A percentile compares a stretch with the other conserved stretches of the same genome.
Evolutionary conservation across 208 protist species (phyloP).

Genomic region (Trypanosoma grayi): DNA sequence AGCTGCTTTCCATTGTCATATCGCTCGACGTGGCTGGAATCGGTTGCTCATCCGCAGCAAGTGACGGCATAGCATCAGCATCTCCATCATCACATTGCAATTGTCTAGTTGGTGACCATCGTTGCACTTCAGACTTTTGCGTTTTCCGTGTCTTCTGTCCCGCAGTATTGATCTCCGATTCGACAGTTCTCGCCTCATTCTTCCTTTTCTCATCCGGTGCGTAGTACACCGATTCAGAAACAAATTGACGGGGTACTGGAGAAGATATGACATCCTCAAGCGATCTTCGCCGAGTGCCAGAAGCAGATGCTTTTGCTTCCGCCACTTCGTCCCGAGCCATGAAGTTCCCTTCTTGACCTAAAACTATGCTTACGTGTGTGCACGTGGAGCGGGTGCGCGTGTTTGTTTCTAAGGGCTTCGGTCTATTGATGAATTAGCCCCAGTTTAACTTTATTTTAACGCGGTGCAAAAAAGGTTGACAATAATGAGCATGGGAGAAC

Average conservation of each 20-base stretch:
- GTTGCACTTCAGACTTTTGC: too few relatives aligned
- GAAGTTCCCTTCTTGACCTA: too few relatives aligned
- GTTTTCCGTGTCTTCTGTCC: too few relatives aligned
- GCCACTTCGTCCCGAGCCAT: background rate
- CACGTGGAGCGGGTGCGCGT: too few relatives aligned
- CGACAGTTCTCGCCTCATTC: too few relatives aligned
- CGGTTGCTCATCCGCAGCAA: background rate
- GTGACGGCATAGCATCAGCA: background rate
- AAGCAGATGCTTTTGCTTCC: background rate
- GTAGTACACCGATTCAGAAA: background rate
- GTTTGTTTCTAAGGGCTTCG: too few relatives aligned
- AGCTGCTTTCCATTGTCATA: background rate
- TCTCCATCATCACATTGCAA: background rate
- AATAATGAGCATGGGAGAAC: too few relatives aligned
- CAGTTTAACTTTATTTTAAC: too few relatives aligned
- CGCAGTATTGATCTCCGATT: too few relatives aligned
- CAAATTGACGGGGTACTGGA: background rate
- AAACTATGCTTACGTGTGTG: too few relatives aligned
- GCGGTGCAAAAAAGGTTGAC: too few relatives aligned
- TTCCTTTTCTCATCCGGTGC: background rate
- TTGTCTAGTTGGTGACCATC: background rate
- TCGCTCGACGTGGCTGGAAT: background rate
- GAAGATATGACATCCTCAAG: constrained; percentile 23
- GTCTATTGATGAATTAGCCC: too few relatives aligned
- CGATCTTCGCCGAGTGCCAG: background rate